These are phyloP conservation scores for Microthyrium microscopicum DNA, from an alignment of 2,329 filamentous ascomycete genomes.

Conservation along the genomic window DNA sequence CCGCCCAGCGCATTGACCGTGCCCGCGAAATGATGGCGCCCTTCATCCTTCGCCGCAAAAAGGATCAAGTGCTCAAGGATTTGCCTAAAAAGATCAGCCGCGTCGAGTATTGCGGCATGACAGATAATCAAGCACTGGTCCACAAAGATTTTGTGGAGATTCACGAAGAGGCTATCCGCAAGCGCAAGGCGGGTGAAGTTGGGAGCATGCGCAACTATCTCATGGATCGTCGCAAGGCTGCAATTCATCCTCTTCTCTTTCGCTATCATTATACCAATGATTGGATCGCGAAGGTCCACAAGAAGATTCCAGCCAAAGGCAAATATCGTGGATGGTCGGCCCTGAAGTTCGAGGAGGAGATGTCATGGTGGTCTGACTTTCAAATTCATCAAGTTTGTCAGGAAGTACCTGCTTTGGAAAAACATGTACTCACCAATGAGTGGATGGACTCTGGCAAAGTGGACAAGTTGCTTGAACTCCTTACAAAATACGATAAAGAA, in stretches of 20 bases:
- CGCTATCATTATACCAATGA: constrained; percentile 63
- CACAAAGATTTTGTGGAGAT: constrained; percentile 55
- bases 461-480: constrained; percentile 57
- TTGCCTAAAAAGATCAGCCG: constrained; percentile 64
- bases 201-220: constrained; percentile 32
- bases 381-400: constrained; percentile 44
- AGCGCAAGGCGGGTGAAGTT: constrained; percentile 31
- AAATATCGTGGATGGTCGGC: constrained; percentile 51
- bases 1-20: constrained; percentile 68
- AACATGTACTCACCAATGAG: constrained; percentile 41
- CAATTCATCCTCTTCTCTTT: constrained; percentile 81
- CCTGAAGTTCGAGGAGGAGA: constrained; percentile 34
- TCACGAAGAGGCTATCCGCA: constrained; percentile 39
- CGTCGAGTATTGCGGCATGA: constrained; percentile 70
- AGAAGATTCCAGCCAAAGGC: constrained; percentile 35
- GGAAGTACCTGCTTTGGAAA: constrained; percentile 33
- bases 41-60: constrained; percentile 86
- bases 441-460: constrained; percentile 75
- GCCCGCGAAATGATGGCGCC: constrained; percentile 87
- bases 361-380: constrained; percentile 41
- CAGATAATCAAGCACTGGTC: constrained; percentile 50
- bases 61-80: constrained; percentile 72
- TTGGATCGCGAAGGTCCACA: constrained; percentile 33
- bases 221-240: constrained; percentile 83
- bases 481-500: constrained; percentile 55